Evolutionary conservation across 306 rosid species (phyloP).

Genomic region (Geum urbanum): DNA sequence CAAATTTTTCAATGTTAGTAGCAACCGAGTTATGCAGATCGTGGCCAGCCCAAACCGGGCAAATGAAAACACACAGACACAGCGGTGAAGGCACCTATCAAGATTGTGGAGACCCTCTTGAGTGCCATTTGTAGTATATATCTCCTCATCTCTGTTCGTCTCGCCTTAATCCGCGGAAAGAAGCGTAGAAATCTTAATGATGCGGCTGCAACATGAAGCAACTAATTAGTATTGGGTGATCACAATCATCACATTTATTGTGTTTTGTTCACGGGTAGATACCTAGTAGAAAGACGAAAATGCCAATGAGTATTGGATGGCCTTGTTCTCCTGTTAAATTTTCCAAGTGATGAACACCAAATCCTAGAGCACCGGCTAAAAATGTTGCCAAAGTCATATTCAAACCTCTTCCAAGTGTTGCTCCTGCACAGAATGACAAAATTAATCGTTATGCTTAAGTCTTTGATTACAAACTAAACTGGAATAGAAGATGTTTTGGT

Average conservation of each 20-base stretch:
- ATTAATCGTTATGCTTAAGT: no score
- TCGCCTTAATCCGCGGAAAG: conserved; percentile 39
- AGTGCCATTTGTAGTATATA: conserved; percentile 34
- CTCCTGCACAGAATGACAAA: conserved; percentile 24
- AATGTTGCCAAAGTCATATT: conserved; percentile 38
- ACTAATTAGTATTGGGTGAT: not conserved
- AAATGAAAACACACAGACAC: conserved; percentile 30
- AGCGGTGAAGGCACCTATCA: conserved; percentile 30
- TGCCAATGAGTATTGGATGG: conserved; percentile 21
- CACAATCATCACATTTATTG: not conserved
- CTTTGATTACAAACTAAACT: no score
- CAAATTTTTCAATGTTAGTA: conserved; percentile 37
- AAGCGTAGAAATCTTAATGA: conserved; percentile 41
- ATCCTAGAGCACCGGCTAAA: conserved; percentile 29
- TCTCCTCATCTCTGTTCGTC: conserved; percentile 30
- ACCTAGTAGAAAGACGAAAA: conserved; percentile 27
- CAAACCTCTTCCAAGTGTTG: conserved; percentile 37
- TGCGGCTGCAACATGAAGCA: conserved; percentile 24
- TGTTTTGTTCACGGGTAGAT: not conserved
- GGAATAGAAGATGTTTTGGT: no score
- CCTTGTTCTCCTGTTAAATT: conserved; percentile 20
- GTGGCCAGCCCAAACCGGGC: conserved; percentile 47
- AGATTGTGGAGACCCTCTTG: conserved; percentile 34
- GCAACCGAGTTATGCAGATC: conserved; percentile 47
- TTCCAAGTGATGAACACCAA: conserved; percentile 31